Evolutionary conservation across 805 yeast species (phyloP).

Genomic region (Teunomyces aglyptinius): DNA sequence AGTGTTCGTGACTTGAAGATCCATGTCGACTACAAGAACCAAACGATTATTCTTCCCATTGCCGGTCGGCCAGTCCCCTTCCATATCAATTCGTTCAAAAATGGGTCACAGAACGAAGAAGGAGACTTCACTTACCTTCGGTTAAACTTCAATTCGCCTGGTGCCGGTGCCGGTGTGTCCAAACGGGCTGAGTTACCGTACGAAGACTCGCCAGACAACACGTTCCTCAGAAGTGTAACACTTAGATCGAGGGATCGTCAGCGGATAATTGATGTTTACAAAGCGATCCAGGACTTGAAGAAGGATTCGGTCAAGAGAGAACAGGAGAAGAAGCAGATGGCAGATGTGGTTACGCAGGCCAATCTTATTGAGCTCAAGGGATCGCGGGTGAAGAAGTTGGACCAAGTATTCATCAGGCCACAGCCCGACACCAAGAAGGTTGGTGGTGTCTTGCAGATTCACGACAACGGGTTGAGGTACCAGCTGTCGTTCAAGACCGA

Average conservation of each 20-base stretch:
- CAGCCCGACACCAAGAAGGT: constrained; percentile 96
- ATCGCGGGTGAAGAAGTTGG: constrained; percentile 82
- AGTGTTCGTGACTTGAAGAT: constrained; percentile 80
- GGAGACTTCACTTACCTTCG: constrained; percentile 91
- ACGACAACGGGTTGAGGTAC: constrained; percentile 93
- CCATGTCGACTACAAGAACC: constrained; percentile 83
- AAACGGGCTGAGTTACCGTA: constrained; percentile 83
- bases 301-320: constrained; percentile 89
- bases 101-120: constrained; percentile 93
- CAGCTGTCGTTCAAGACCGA: constrained; percentile 83
- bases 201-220: constrained; percentile 83
- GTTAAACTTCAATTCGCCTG: constrained; percentile 91
- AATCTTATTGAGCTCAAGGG: constrained; percentile 77
- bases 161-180: constrained; percentile 67
- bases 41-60: constrained; percentile 86
- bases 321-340: constrained; percentile 84
- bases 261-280: constrained; percentile 85
- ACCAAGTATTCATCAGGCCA: constrained; percentile 88
- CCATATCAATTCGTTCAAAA: constrained; percentile 90
- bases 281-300: constrained; percentile 87
- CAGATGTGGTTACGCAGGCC: constrained; percentile 93
- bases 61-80: constrained; percentile 97
- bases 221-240: constrained; percentile 83
- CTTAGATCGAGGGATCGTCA: constrained; percentile 88
- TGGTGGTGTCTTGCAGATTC: constrained; percentile 87